These are phyloP conservation scores for Moniliella sp. DNA, from an alignment of 1,284 basidiomycete species.

Conservation along the genomic window DNA sequence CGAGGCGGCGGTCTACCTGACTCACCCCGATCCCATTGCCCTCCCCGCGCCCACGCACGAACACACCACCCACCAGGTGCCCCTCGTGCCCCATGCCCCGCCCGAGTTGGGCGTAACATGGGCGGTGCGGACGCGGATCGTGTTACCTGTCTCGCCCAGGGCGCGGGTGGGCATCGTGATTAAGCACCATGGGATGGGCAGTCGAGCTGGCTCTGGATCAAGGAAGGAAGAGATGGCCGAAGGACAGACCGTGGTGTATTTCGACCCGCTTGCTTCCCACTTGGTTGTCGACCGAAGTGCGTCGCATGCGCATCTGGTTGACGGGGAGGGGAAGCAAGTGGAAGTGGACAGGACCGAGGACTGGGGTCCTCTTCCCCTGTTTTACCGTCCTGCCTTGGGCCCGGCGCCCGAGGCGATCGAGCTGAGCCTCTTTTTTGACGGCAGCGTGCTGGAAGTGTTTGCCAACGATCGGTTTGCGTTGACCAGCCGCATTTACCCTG, in stretches of 20 bases:
- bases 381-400: background rate
- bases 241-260: slow-evolving; percentile 4
- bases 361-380: slow-evolving; percentile 1
- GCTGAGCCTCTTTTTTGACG: slow-evolving; percentile 13
- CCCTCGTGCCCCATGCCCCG: background rate
- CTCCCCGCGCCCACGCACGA: slow-evolving; percentile 1
- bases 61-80: no score
- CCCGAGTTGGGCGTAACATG: background rate
- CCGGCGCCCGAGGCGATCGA: slow-evolving; percentile 1
- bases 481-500: slow-evolving; percentile 13
- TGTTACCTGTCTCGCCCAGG: background rate
- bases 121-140: background rate
- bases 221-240: no score
- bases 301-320: slow-evolving; percentile 6
- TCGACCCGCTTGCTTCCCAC: slow-evolving; percentile 4
- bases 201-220: no score
- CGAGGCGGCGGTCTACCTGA: slow-evolving; percentile 6
- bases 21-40: slow-evolving; percentile 2
- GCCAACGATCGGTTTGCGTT: slow-evolving; percentile 11
- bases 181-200: no score
- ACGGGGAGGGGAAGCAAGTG: no score
- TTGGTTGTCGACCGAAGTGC: slow-evolving; percentile 8
- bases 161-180: slow-evolving; percentile 5
- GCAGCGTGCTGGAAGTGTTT: slow-evolving; percentile 17
- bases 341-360: no score